Base-by-base conservation (phyloP, 192 early-diverging fungal species). In the Podila epigama region DNA sequence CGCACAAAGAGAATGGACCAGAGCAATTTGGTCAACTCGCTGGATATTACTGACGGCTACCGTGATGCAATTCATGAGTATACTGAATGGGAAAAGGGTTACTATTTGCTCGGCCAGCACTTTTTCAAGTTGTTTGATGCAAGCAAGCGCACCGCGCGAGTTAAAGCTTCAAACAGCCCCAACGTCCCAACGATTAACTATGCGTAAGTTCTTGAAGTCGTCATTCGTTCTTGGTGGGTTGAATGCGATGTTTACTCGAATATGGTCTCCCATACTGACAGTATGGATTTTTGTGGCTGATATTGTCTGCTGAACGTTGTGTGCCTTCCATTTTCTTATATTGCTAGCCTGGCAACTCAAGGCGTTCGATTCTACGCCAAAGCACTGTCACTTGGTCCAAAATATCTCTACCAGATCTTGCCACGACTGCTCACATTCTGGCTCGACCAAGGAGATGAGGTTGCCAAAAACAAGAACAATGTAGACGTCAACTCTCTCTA, bases 371-470 rank as follows among this genome's bases (percentile, higher is more conserved):
- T 71, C 27, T 71, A 70, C 54, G 53, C 59, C n/a, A 75, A 68
- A 40, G 70, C 94, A 0, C 65, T 98, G 12, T 70, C 83, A 32
- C 71, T 81, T 34, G 93, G 96, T 11, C 84, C 90, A 3, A 85
- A 89, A 42, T 97, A 92, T 57, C 86, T 96, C 39, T 96, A 93
- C 71, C 89, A 95, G 66, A 91, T 92, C 6, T 64, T 98, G 64
- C 95, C 96, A 9, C 82, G 92, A 7, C 79, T 98, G 16, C 72
- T 98, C 59, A 97, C 95, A 0, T 73, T 93, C 6, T 98, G 95
- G 94, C 75, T 98, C 12, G 90, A 93, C 36, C 78, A 92, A 66
- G 93, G 89, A 8, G 70, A 79, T 6, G 60, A 62, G 7, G 31
- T 58, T 48, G n/a, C 44, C 7, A 48, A 15, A 20, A n/a, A n/a